A percentile compares a stretch with the other conserved stretches of the same genome.
Evolutionary conservation across 1,139 yeast genomes (phyloP).

Genomic region (Saccharomycopsis hybrid): DNA sequence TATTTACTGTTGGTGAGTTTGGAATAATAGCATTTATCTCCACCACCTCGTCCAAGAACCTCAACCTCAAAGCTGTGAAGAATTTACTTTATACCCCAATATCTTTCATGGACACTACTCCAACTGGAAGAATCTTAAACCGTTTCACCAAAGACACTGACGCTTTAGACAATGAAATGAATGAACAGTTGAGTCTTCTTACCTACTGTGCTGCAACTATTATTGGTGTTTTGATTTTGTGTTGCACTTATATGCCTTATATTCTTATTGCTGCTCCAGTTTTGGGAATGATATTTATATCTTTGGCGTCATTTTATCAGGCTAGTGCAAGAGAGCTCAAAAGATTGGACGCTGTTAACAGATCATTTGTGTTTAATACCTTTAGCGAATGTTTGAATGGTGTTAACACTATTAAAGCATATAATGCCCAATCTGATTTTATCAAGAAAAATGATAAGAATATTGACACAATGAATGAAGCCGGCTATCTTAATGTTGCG

Average conservation of each 20-base stretch:
- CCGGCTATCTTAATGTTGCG: conserved; percentile 45
- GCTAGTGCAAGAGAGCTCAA: conserved; percentile 57
- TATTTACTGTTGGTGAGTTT: conserved; percentile 41
- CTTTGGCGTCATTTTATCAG: conserved; percentile 56
- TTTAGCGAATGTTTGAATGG: conserved; percentile 58
- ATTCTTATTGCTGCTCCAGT: conserved; percentile 65
- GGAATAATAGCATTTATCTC: conserved; percentile 49
- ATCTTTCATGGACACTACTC: conserved; percentile 62
- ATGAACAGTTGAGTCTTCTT: conserved; percentile 50
- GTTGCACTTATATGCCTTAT: conserved; percentile 74
- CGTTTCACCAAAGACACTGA: conserved; percentile 82
- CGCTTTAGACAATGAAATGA: conserved; percentile 67
- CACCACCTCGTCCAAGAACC: conserved; percentile 35
- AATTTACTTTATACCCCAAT: conserved; percentile 70
- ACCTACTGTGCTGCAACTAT: conserved; percentile 48
- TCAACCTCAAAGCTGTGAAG: conserved; percentile 48
- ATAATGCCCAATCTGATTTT: conserved; percentile 34
- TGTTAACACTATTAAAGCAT: conserved; percentile 50
- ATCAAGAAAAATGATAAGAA: conserved; percentile 34
- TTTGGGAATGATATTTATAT: conserved; percentile 39
- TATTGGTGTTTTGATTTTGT: conserved; percentile 57
- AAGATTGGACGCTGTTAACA: conserved; percentile 54
- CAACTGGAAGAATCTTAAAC: conserved; percentile 64
- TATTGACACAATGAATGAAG: conserved; percentile 51
- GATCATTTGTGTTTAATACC: conserved; percentile 57